phyloP scores from a whole-genome alignment of 2,329 filamentous ascomycete genomes.

The Pseudogymnoascus sp. region DNA sequence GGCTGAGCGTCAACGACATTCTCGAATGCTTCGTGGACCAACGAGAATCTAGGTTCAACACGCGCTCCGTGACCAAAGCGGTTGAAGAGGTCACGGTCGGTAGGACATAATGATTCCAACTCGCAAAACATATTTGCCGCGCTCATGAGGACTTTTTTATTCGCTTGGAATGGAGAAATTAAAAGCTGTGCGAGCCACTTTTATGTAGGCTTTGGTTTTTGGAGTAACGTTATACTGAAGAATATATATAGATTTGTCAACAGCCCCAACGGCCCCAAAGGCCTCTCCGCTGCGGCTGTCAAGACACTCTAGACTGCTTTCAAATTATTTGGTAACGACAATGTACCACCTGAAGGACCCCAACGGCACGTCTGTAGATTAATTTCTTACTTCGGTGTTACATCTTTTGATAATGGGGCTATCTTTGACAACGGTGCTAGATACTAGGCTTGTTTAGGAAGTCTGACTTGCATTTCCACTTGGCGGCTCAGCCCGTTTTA shows the following conservation, averaged over 20 bases:
- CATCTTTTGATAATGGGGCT: background rate
- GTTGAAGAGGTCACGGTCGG: constrained; percentile 24
- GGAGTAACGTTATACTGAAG: background rate
- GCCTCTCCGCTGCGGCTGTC: background rate
- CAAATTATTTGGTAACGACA: background rate
- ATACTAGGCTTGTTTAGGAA: background rate
- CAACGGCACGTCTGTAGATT: background rate
- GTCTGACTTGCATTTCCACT: background rate
- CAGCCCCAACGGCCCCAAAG: background rate
- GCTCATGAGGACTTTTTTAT: background rate
- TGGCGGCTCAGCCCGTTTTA: background rate
- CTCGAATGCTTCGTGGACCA: constrained; percentile 29
- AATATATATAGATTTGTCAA: background rate
- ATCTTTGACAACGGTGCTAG: background rate
- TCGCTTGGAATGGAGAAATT: background rate
- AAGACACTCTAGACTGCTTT: background rate
- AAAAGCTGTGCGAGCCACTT: background rate
- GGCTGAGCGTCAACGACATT: constrained; percentile 31
- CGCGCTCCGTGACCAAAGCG: constrained; percentile 26
- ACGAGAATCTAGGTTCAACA: constrained; percentile 28
- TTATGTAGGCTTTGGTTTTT: background rate
- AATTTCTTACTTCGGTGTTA: background rate
- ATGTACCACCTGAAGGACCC: background rate
- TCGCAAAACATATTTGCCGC: constrained; percentile 17
- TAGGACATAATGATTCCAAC: constrained; percentile 21